A percentile compares a stretch with the other conserved stretches of the same genome.
phyloP scores from a whole-genome alignment of 169 alveolate species.

The Eimeria praecox region DNA sequence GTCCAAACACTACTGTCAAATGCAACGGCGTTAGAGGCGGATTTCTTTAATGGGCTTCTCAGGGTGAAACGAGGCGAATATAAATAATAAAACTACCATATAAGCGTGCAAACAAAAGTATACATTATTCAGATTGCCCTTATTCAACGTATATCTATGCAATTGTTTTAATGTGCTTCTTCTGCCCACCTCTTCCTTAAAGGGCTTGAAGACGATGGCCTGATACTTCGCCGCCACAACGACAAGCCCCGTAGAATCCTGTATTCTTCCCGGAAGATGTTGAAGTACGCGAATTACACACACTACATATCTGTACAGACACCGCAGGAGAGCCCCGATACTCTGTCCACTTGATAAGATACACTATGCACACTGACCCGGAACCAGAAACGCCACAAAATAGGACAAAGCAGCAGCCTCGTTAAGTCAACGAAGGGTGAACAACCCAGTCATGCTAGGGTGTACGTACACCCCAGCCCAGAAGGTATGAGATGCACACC shows the following conservation, averaged over 20 bases:
- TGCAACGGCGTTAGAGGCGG: too few relatives aligned
- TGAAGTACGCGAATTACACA: conserved; percentile 94
- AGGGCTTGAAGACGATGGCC: conserved; percentile 94
- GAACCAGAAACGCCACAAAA: neutral
- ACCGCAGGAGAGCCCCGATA: neutral
- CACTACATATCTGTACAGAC: conserved; percentile 91
- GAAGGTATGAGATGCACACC: neutral
- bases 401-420: neutral
- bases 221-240: conserved; percentile 94
- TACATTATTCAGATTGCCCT: too few relatives aligned
- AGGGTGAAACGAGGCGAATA: too few relatives aligned
- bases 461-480: conserved; percentile 16
- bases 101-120: too few relatives aligned
- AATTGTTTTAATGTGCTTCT: too few relatives aligned
- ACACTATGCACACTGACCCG: neutral
- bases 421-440: conserved; percentile 50
- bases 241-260: conserved; percentile 95
- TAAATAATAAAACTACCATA: too few relatives aligned
- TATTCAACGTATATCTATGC: neutral
- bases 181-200: conserved; percentile 92
- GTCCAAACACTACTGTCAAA: neutral
- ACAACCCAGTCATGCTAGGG: neutral
- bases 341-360: neutral
- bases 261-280: conserved; percentile 94
- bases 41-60: too few relatives aligned